Percentiles rank a stretch among this genome's conserved stretches.
Evolutionary conservation across 1,139 yeast genomes (phyloP).

Genomic region (Debaryomyces robertsiae): DNA sequence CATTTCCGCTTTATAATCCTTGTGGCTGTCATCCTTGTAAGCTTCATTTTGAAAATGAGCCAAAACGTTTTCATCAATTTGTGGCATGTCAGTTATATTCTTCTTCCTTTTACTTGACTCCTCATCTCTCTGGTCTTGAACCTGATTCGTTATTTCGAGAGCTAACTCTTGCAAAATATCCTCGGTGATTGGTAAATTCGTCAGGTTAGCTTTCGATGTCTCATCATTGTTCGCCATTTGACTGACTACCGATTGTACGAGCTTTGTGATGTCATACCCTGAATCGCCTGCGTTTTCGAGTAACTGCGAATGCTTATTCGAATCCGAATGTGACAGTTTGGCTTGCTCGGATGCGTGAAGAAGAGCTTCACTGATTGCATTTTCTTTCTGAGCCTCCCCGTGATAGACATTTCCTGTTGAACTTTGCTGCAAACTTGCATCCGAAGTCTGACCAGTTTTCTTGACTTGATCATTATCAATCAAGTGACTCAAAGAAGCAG

Average conservation of each 20-base stretch:
- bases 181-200: slow-evolving; percentile 20
- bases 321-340: slow-evolving; percentile 7
- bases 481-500: slow-evolving; percentile 23
- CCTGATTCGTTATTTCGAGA: slow-evolving; percentile 36
- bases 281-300: slow-evolving; percentile 10
- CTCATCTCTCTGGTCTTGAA: slow-evolving; percentile 30
- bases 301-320: neutral
- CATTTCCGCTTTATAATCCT: slow-evolving; percentile 5
- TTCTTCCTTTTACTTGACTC: slow-evolving; percentile 15
- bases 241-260: slow-evolving; percentile 26
- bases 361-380: slow-evolving; percentile 39
- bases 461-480: slow-evolving; percentile 8
- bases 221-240: slow-evolving; percentile 20
- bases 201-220: slow-evolving; percentile 12
- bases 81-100: slow-evolving; percentile 30
- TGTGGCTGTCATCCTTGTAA: slow-evolving; percentile 24
- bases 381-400: slow-evolving; percentile 29
- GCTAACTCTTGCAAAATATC: slow-evolving; percentile 37
- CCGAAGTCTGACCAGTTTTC: neutral
- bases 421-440: neutral
- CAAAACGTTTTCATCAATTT: slow-evolving; percentile 40
- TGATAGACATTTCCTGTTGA: slow-evolving; percentile 15
- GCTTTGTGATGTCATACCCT: slow-evolving; percentile 20
- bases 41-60: slow-evolving; percentile 45
- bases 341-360: slow-evolving; percentile 26